Percentiles rank a stretch among this genome's conserved stretches.
Evolutionary conservation across 108 stramenopile species (phyloP).

Genomic region (Skeletonema costatum): DNA sequence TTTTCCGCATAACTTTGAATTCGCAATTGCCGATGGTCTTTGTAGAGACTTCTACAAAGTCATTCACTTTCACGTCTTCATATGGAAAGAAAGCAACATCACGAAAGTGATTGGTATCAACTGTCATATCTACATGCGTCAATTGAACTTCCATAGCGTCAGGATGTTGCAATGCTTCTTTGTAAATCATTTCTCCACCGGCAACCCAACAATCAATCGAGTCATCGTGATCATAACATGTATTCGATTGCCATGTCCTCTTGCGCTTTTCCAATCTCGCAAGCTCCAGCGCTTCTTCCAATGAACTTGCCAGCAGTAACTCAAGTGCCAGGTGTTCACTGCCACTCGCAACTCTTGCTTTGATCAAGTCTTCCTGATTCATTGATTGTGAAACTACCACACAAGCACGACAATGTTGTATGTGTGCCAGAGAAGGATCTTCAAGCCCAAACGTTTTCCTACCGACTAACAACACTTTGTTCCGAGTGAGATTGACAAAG

Average conservation of each 20-base stretch:
- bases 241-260: slow-evolving; percentile 1
- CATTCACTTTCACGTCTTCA: slow-evolving; percentile 5
- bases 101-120: slow-evolving; percentile 3
- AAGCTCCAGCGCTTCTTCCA: slow-evolving; percentile 65
- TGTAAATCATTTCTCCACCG: slow-evolving; percentile 75
- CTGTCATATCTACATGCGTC: slow-evolving; percentile 44
- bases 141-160: slow-evolving; percentile 58
- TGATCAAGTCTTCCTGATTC: background rate
- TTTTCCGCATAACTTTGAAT: background rate
- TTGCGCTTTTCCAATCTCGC: slow-evolving; percentile 38
- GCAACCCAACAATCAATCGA: slow-evolving; percentile 74
- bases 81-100: slow-evolving; percentile 33
- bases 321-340: background rate
- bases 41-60: slow-evolving; percentile 17
- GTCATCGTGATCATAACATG: background rate
- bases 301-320: slow-evolving; percentile 59
- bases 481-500: slow-evolving; percentile 59
- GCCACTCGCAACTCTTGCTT: background rate
- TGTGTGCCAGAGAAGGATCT: slow-evolving; percentile 43
- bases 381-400: slow-evolving; percentile 67
- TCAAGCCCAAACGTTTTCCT: slow-evolving; percentile 62
- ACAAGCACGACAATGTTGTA: slow-evolving; percentile 63
- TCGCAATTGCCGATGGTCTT: background rate
- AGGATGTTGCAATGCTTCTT: slow-evolving; percentile 65
- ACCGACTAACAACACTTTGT: slow-evolving; percentile 72